These are phyloP conservation scores for Trichophyton equinum DNA, from an alignment of 2,329 filamentous ascomycete genomes.

Conservation along the genomic window DNA sequence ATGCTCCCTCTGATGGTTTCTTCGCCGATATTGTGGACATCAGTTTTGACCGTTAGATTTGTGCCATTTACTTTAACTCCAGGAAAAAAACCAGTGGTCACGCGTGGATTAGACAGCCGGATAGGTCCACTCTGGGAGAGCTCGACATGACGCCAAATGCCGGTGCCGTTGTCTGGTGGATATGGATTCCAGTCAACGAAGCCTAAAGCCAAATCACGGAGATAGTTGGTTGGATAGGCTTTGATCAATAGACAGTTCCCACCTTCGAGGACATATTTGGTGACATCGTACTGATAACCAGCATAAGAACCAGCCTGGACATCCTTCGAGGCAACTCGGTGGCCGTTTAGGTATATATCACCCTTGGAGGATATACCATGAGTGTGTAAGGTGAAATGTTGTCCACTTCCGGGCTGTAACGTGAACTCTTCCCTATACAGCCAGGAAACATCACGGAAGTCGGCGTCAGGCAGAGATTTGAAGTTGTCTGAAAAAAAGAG, in stretches of 20 bases:
- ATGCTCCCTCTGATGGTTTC: conserved; percentile 14
- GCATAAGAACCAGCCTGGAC: conserved; percentile 46
- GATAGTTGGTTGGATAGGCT: conserved; percentile 47
- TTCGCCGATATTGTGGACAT: conserved; percentile 26
- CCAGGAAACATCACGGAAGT: conserved; percentile 43
- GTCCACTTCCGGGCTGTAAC: conserved; percentile 22
- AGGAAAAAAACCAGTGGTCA: conserved; percentile 33
- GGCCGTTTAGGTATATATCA: conserved; percentile 49
- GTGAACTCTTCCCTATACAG: conserved; percentile 45
- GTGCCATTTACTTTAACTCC: conserved; percentile 24
- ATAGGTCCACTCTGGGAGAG: conserved; percentile 45
- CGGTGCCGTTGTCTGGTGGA: conserved; percentile 50
- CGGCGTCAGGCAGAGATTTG: conserved; percentile 31
- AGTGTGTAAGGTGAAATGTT: conserved; percentile 43
- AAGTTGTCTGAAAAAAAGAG: conserved; percentile 47
- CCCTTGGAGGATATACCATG: conserved; percentile 49
- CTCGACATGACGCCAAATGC: conserved; percentile 49
- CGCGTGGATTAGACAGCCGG: conserved; percentile 32
- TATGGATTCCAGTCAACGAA: conserved; percentile 53
- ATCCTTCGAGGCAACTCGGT: conserved; percentile 37
- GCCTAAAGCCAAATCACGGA: conserved; percentile 46
- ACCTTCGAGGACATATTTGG: conserved; percentile 26
- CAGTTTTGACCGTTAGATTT: conserved; percentile 29
- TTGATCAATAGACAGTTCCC: conserved; percentile 42
- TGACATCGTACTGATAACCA: conserved; percentile 46